phyloP scores from a whole-genome alignment of 1,284 basidiomycete genomes.

The Malassezia equina region DNA sequence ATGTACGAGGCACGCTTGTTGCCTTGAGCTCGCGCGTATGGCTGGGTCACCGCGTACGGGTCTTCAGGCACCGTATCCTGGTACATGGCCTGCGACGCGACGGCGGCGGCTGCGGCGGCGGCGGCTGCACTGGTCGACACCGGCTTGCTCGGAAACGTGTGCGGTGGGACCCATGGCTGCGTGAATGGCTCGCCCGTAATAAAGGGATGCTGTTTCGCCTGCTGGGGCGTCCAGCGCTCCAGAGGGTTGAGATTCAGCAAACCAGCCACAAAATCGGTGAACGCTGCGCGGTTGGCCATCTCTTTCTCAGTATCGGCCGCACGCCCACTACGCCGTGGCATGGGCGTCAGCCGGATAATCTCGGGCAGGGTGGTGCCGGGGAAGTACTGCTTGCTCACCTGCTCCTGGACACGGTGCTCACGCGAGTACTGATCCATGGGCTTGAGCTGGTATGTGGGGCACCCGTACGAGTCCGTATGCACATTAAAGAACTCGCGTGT shows the following conservation, averaged over 20 bases:
- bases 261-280: conserved; percentile 95
- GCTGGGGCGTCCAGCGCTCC: conserved; percentile 91
- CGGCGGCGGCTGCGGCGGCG: conserved; percentile 23
- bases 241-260: conserved; percentile 87
- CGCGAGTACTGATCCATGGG: conserved; percentile 85
- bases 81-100: not conserved
- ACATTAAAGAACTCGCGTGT: conserved; percentile 82
- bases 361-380: conserved; percentile 85
- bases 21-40: not conserved
- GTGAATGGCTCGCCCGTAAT: conserved; percentile 88
- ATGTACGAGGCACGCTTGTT: not conserved
- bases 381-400: conserved; percentile 97
- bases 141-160: not conserved
- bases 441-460: conserved; percentile 83
- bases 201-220: conserved; percentile 89
- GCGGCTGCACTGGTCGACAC: conserved; percentile 19
- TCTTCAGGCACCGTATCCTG: not conserved
- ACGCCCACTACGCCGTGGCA: conserved; percentile 67
- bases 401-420: conserved; percentile 88
- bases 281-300: conserved; percentile 80
- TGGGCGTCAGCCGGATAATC: conserved; percentile 87
- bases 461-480: conserved; percentile 67
- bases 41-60: conserved; percentile 3
- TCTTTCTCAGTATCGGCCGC: conserved; percentile 87
- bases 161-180: conserved; percentile 47